Conservation (phyloP, 331 rosid species). For the Malus hybrid region DNA sequence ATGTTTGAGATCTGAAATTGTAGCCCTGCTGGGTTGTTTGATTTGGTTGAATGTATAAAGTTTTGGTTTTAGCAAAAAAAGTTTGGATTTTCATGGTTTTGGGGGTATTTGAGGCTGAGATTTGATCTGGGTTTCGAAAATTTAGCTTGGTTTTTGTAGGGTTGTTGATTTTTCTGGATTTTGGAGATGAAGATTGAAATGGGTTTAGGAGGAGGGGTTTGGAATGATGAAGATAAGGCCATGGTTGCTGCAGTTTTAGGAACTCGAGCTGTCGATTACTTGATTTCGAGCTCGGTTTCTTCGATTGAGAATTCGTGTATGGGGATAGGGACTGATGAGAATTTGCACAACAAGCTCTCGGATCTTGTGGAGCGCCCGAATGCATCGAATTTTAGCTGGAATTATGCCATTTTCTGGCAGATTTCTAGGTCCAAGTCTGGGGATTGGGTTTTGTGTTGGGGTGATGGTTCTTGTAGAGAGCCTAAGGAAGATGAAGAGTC, state of each 20-base stretch:
- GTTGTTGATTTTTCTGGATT: conserved; percentile 4
- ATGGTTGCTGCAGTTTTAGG: conserved; percentile 70
- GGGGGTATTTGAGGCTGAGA: conserved; percentile 20
- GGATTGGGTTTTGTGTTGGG: conserved; percentile 91
- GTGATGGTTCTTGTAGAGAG: conserved; percentile 91
- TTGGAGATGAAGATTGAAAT: conserved; percentile 66
- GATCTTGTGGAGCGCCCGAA: conserved; percentile 88
- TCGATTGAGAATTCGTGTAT: conserved; percentile 65
- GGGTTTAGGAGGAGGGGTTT: conserved; percentile 46
- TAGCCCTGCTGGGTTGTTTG: conserved; percentile 1
- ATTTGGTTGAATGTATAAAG: conserved; percentile 11
- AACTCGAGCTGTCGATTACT: conserved; percentile 55
- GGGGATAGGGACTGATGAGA: conserved; percentile 68
- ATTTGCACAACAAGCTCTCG: conserved; percentile 79
- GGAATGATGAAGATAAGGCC: conserved; percentile 75
- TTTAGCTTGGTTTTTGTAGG: background rate
- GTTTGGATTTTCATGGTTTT: background rate
- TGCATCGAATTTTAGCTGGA: conserved; percentile 77
- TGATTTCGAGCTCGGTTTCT: conserved; percentile 53
- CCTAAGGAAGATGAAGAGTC: conserved; percentile 71
- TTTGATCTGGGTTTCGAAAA: conserved; percentile 23
- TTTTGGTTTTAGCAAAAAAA: conserved; percentile 8
- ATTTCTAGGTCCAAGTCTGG: conserved; percentile 77
- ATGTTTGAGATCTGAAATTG: conserved; percentile 37
- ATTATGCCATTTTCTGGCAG: conserved; percentile 94